Base-by-base conservation (phyloP, 352 stramenopile genomes). In the Elongisporangium senticosum region DNA sequence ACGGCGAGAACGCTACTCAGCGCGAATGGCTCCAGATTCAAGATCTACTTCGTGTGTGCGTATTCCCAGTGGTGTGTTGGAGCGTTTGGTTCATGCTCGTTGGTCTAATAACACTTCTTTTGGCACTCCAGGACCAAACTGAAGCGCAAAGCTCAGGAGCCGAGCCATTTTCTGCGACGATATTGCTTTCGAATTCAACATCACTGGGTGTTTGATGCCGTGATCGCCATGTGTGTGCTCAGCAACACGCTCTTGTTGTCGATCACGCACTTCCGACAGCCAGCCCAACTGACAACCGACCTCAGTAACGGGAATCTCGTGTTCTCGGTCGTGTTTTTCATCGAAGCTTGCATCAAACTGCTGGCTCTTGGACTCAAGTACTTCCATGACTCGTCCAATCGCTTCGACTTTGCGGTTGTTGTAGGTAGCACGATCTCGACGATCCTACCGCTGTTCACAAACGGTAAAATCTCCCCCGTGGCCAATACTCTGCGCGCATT, bases 351-450 rank as follows among this genome's bases (percentile, higher is more conserved):
- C 4, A 57, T 94, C 61, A 93, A 94, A 58, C 4, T 92, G 5
- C 58, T 87, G 58, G 80, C 74, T 1, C 66, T 90, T 26, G 82
- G 82, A 0, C 51, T 58, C n/a, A 57, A 58, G 23, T 95, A 95
- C 51, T 75, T 89, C 21, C n/a, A 40, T 7, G 72, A 89, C 58
- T 51, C 55, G 1, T 92, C 80, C 70, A 93, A 93, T 56, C 57
- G 74, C 13, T 89, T 94, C 48, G 84, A 93, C 65, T 85, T 85
- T 60, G 49, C 69, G 6, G 64, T 90, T 14, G 74, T 86, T 17
- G 56, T 72, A 13, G 72, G 72, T 7, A 80, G 68, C 28, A 78
- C 67, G 2, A 53, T 79, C 0, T 75, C 71, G 17, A 77, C 69
- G 1, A 53, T 79, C 33, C 40, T 83, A 7, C 69, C 75, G 24